phyloP scores from a whole-genome alignment of 371 early-diverging fungal genomes.

The Rhizopus arrhizus region DNA sequence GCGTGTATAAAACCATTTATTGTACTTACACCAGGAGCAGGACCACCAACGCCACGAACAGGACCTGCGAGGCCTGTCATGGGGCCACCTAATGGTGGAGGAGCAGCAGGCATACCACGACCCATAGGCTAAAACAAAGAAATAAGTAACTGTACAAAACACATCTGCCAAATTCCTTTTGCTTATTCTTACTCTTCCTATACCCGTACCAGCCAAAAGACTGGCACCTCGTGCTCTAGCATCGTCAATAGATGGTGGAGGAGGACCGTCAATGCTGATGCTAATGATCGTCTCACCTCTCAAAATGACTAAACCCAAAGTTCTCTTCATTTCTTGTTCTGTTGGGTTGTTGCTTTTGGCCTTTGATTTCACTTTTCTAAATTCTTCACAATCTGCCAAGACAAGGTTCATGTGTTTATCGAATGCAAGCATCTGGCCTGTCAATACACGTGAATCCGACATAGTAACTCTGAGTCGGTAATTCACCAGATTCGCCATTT shows the following conservation, averaged over 20 bases:
- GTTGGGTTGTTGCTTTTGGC: conserved; percentile 46
- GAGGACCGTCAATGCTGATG: conserved; percentile 92
- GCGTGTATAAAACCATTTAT: neutral
- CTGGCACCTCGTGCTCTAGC: conserved; percentile 55
- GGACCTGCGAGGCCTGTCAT: conserved; percentile 82
- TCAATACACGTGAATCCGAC: conserved; percentile 86
- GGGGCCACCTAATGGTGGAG: conserved; percentile 60
- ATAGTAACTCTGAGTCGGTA: conserved; percentile 92
- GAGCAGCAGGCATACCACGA: conserved; percentile 86
- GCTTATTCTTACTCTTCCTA: conserved; percentile 56
- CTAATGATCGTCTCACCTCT: conserved; percentile 93
- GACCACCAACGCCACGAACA: conserved; percentile 91
- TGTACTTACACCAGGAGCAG: conserved; percentile 68
- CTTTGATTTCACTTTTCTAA: conserved; percentile 83
- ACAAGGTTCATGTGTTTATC: conserved; percentile 99
- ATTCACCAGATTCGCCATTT: conserved; percentile 93
- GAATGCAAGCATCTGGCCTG: conserved; percentile 97
- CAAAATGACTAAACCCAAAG: conserved; percentile 92
- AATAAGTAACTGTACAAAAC: neutral
- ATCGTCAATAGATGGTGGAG: conserved; percentile 75
- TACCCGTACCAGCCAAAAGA: conserved; percentile 73
- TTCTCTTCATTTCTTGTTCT: conserved; percentile 78
- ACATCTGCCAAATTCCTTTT: conserved; percentile 1
- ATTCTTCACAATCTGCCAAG: conserved; percentile 96
- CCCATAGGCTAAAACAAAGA: conserved; percentile 72